A percentile compares a stretch with the other conserved stretches of the same genome.
Conservation (phyloP, 768 basidiomycete genomes). For the Russula olivacea region DNA sequence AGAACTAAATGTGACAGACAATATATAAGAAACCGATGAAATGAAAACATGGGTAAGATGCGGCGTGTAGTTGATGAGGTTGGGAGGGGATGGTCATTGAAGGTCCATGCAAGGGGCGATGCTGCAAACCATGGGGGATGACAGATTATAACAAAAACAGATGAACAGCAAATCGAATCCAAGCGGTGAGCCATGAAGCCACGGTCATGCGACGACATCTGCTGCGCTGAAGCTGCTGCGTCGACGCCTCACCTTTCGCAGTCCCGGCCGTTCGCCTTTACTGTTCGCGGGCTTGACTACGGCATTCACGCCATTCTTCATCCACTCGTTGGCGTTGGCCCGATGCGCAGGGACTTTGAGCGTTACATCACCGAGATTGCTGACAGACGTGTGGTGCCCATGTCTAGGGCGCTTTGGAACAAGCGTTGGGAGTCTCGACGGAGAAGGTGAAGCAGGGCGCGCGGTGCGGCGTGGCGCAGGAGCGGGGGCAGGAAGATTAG, state of each 20-base stretch:
- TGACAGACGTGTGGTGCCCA: constrained; percentile 36
- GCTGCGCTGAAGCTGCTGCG: constrained; percentile 86
- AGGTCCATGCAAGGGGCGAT: constrained; percentile 9
- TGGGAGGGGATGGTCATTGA: neutral
- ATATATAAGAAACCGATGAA: constrained; percentile 20
- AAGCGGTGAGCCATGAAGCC: constrained; percentile 6
- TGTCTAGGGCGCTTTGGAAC: constrained; percentile 43
- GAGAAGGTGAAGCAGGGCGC: constrained; percentile 59
- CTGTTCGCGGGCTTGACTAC: constrained; percentile 61
- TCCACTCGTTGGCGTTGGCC: constrained; percentile 48
- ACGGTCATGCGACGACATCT: constrained; percentile 66
- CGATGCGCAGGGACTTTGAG: constrained; percentile 34
- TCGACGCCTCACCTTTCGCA: constrained; percentile 67
- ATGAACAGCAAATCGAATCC: constrained; percentile 8
- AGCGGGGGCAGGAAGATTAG: constrained; percentile 31
- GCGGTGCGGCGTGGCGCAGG: constrained; percentile 35
- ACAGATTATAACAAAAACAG: constrained; percentile 13
- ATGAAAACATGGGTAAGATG: constrained; percentile 15
- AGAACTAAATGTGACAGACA: constrained; percentile 20
- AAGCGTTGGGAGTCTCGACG: constrained; percentile 74
- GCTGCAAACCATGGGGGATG: constrained; percentile 12
- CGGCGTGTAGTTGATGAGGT: constrained; percentile 4
- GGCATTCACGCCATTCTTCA: constrained; percentile 61
- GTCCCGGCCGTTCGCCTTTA: constrained; percentile 67
- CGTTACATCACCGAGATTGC: constrained; percentile 46